phyloP scores from a whole-genome alignment of 306 rosid species.

The Acacia confusa region DNA sequence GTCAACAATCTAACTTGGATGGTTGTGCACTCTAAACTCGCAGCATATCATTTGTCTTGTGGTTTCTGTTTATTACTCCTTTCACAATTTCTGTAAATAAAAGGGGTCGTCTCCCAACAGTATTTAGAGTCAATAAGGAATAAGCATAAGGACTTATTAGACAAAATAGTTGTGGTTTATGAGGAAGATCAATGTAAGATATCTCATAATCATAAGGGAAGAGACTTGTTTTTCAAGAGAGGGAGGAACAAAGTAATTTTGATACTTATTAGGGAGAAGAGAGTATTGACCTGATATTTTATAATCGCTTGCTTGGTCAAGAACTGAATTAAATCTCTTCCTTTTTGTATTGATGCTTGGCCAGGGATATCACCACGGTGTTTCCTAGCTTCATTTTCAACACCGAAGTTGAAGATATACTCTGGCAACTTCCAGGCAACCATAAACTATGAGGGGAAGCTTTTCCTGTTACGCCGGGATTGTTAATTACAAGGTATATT shows the following conservation, averaged over 20 bases:
- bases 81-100: not conserved
- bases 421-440: conserved; percentile 26
- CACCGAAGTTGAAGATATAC: conserved; percentile 65
- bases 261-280: not conserved
- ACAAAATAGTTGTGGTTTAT: not conserved
- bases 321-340: conserved; percentile 25
- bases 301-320: not conserved
- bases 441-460: conserved; percentile 8
- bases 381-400: conserved; percentile 78
- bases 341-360: conserved; percentile 23
- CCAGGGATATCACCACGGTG: conserved; percentile 56
- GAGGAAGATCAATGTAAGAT: not conserved
- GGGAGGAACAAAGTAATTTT: not conserved
- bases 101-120: not conserved
- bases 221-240: not conserved
- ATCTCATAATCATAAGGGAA: not conserved
- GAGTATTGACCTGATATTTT: not conserved
- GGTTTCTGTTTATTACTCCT: not conserved
- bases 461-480: conserved; percentile 4
- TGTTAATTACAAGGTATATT: not conserved
- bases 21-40: not conserved
- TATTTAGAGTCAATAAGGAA: not conserved
- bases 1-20: conserved; percentile 4
- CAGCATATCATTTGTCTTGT: not conserved
- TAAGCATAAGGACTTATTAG: not conserved